Conservation (phyloP, 202 grass and related monocot genomes). For the Thinopyrum obtusiflorum region DNA sequence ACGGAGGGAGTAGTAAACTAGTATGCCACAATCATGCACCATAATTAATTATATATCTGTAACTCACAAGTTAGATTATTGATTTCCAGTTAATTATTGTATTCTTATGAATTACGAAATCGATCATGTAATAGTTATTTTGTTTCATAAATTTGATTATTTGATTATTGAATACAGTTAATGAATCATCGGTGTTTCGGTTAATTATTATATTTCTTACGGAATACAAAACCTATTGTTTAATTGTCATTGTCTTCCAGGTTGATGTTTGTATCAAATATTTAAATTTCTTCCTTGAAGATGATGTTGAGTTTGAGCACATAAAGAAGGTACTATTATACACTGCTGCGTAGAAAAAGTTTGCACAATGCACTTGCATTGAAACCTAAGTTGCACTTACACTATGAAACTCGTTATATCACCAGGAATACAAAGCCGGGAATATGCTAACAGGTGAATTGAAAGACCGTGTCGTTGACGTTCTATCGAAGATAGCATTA, state of each 20-base stretch:
- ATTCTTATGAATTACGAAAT: not conserved
- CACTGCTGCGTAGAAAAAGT: not conserved
- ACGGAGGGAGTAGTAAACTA: not conserved
- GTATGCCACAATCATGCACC: not conserved
- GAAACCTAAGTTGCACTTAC: not conserved
- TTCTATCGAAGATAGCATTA: conserved; percentile 60
- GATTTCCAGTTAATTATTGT: too few relatives aligned
- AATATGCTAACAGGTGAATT: conserved; percentile 69
- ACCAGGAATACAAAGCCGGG: conserved; percentile 78
- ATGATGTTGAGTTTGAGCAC: conserved; percentile 66
- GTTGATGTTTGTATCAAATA: conserved; percentile 89
- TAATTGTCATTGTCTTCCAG: conserved; percentile 39
- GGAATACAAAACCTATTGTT: not conserved
- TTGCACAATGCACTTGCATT: not conserved
- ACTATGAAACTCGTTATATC: not conserved
- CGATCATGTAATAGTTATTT: not conserved
- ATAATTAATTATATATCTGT: not conserved
- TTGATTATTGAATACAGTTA: not conserved
- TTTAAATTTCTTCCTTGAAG: conserved; percentile 93
- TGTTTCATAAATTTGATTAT: not conserved
- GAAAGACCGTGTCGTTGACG: conserved; percentile 43
- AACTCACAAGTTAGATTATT: not conserved
- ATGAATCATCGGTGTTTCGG: not conserved
- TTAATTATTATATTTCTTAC: conserved; percentile 18
- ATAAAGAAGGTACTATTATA: conserved; percentile 59